Percentiles rank a stretch among this genome's conserved stretches.
Evolutionary conservation across 257 asterid genomes (phyloP).

Genomic region (Lantana camara): DNA sequence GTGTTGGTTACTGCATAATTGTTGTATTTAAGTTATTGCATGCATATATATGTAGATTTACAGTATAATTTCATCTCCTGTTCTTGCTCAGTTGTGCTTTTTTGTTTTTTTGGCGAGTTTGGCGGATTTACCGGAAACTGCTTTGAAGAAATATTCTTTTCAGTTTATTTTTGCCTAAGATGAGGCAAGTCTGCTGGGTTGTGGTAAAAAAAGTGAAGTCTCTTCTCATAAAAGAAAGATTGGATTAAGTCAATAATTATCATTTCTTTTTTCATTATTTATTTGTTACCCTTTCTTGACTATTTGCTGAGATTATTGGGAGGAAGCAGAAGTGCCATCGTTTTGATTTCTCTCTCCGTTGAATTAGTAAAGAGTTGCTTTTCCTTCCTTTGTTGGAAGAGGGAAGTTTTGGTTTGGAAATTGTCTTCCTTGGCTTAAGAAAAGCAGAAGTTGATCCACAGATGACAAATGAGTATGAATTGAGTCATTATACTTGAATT

Average conservation of each 20-base stretch:
- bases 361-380: slow-evolving; percentile 7
- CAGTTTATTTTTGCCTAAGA: background rate
- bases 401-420: slow-evolving; percentile 13
- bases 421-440: slow-evolving; percentile 10
- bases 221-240: slow-evolving; percentile 13
- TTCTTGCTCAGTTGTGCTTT: slow-evolving; percentile 1
- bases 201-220: slow-evolving; percentile 26
- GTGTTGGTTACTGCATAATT: slow-evolving; percentile 6
- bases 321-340: background rate
- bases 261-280: background rate
- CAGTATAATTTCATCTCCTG: slow-evolving; percentile 1
- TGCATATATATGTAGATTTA: slow-evolving; percentile 18
- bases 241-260: slow-evolving; percentile 19
- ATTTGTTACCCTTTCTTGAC: no score
- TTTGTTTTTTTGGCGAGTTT: background rate
- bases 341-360: slow-evolving; percentile 9
- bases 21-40: slow-evolving; percentile 25
- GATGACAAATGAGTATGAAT: slow-evolving; percentile 3
- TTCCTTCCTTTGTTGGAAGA: background rate
- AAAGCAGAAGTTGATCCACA: slow-evolving; percentile 15
- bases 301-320: slow-evolving; percentile 5
- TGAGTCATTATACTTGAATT: slow-evolving; percentile 15
- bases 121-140: background rate
- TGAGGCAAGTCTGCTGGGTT: slow-evolving; percentile 22
- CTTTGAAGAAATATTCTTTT: background rate